Conservation (phyloP, 1,139 yeast genomes). For the Candida pseudocylindracea region DNA sequence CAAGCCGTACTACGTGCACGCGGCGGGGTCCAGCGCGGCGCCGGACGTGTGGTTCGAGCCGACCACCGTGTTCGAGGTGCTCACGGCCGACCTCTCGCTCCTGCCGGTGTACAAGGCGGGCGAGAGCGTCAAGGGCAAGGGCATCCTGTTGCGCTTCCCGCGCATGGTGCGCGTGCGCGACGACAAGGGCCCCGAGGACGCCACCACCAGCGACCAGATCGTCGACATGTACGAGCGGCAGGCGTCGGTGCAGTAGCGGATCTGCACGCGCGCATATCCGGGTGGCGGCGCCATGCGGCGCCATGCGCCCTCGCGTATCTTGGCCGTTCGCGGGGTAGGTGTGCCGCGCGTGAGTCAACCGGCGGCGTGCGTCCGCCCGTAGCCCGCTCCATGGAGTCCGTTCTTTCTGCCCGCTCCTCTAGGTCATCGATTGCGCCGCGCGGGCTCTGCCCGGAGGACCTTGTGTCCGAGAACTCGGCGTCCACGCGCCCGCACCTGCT, state of each 20-base stretch:
- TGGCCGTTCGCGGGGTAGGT: too few relatives aligned
- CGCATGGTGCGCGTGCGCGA: slow-evolving; percentile 70
- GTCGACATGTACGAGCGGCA: slow-evolving; percentile 76
- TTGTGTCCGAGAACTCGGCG: too few relatives aligned
- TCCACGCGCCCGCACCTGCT: too few relatives aligned
- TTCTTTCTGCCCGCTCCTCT: too few relatives aligned
- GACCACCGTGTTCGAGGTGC: slow-evolving; percentile 62
- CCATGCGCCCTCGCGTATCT: too few relatives aligned
- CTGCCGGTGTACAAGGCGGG: slow-evolving; percentile 92
- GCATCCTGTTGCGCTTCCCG: slow-evolving; percentile 82
- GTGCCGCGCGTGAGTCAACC: too few relatives aligned
- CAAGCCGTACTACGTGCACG: slow-evolving; percentile 50
- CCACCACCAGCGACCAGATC: slow-evolving; percentile 77
- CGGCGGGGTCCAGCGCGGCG: slow-evolving; percentile 32
- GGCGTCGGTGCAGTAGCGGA: slow-evolving; percentile 13
- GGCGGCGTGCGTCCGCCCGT: too few relatives aligned
- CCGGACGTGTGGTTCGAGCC: slow-evolving; percentile 99
- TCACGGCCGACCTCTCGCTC: slow-evolving; percentile 83
- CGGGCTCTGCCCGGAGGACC: too few relatives aligned
- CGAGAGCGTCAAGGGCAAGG: slow-evolving; percentile 53
- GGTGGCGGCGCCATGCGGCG: too few relatives aligned
- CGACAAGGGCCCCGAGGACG: slow-evolving; percentile 76
- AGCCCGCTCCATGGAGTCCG: too few relatives aligned
- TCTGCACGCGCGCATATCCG: too few relatives aligned
- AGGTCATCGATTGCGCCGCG: too few relatives aligned